A percentile compares a stretch with the other conserved stretches of the same genome.
These are phyloP conservation scores for Kluyveromyces sp. DNA, from an alignment of 1,139 yeast genomes.

Conservation along the genomic window DNA sequence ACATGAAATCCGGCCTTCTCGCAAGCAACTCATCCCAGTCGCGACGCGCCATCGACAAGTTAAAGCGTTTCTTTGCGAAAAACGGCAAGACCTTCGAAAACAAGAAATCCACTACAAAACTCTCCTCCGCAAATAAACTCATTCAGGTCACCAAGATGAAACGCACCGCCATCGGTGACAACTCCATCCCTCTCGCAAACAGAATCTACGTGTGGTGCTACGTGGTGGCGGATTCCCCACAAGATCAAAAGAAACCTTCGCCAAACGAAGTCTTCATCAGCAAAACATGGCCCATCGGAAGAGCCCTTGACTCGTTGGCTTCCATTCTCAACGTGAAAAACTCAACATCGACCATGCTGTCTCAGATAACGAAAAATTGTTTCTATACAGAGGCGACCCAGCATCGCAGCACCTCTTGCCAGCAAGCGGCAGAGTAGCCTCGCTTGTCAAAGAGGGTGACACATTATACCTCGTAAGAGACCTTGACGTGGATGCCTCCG, in stretches of 20 bases:
- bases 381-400: conserved; percentile 28
- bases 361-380: conserved; percentile 23
- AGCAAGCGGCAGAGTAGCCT: conserved; percentile 36
- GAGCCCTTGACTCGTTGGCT: conserved; percentile 65
- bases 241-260: conserved; percentile 18
- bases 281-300: conserved; percentile 62
- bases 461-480: conserved; percentile 55
- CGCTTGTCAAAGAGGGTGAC: conserved; percentile 44
- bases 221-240: conserved; percentile 35
- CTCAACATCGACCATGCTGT: conserved; percentile 37
- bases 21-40: conserved; percentile 18
- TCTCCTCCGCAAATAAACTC: conserved; percentile 24
- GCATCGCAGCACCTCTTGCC: conserved; percentile 31
- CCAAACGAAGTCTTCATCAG: conserved; percentile 27
- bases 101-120: conserved; percentile 11
- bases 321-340: conserved; percentile 47
- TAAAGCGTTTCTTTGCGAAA: conserved; percentile 38
- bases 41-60: conserved; percentile 37
- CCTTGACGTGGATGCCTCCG: neutral
- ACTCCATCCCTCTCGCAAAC: conserved; percentile 44
- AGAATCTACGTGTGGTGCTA: conserved; percentile 59
- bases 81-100: conserved; percentile 5
- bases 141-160: conserved; percentile 39
- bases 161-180: conserved; percentile 62
- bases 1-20: conserved; percentile 23